Evolutionary conservation across 1,139 yeast species (phyloP), one percentile per base, ranked within the genome.

Genomic region (Blastobotrys malaysiensis): DNA sequence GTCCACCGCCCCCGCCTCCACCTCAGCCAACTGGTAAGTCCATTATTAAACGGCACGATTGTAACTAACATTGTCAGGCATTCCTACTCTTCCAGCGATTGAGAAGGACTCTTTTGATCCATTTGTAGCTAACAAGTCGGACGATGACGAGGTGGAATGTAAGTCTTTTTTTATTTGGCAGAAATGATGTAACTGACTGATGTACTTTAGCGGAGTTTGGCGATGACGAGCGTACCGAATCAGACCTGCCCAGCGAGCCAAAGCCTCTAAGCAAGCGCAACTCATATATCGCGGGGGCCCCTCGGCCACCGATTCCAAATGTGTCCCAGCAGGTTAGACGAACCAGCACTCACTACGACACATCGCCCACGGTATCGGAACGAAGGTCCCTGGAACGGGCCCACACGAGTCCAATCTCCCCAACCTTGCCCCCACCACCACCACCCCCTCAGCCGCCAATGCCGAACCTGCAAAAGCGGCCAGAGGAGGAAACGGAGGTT

Each of bases 201-300:
- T 55, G 55, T 11, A 51, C 55, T 52, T 59, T 57, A 45, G 68
- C 66, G 44, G 70, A 65, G 49, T 57, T 68, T 14, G 71, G 71
- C 9, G 71, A 68, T 51, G 71, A 68, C 51, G 71, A 68, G 53
- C 59, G 65, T 26, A 68, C 71, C 5, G 71, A 68, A 53, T 64
- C 70, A 0, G 71, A 68, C 27, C 19, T 55, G 51, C 46, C 46
- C 45, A 11, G 39, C 16, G 50, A 48, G 16, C 24, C 51, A 20
- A 19, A 31, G 24, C 52, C 55, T 21, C 46, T 46, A 18, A 47
- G 54, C 19, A 58, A 61, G 52, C 56, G 63, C 36, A 43, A 49
- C 14, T 61, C 66, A 2, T 65, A 65, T 45, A 52, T 65, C 13
- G 60, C 64, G 9, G 68, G 67, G 49, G 66, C 68, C 1, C 53